phyloP scores from a whole-genome alignment of 345 rosid species.

The Corymbia maculata region DNA sequence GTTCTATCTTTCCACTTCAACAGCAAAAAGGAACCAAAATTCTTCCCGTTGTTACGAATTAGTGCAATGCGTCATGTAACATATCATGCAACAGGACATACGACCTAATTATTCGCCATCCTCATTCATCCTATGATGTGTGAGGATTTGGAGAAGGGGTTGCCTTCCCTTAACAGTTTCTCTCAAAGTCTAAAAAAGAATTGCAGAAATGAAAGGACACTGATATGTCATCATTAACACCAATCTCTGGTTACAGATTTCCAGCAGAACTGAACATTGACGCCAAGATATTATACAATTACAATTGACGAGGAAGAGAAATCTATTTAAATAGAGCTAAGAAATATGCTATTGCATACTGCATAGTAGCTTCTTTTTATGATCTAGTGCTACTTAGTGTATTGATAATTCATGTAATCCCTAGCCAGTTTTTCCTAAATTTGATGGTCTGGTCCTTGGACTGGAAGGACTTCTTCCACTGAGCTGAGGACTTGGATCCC shows the following conservation, averaged over 20 bases:
- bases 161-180: background rate
- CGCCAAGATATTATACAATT: background rate
- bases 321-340: background rate
- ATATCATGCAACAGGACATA: background rate
- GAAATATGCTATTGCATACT: background rate
- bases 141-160: background rate
- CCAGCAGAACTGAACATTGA: background rate
- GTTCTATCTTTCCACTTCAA: background rate
- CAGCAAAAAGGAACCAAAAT: background rate
- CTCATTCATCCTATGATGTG: background rate
- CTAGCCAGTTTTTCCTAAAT: slow-evolving; percentile 55
- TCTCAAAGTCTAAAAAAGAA: background rate
- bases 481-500: slow-evolving; percentile 40
- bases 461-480: slow-evolving; percentile 54
- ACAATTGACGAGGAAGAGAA: background rate
- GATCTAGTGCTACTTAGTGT: background rate
- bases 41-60: background rate
- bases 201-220: background rate
- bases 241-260: background rate
- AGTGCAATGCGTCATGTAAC: background rate
- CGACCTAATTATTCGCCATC: accelerated
- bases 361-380: background rate
- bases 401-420: background rate
- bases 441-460: slow-evolving; percentile 48
- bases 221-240: background rate